Evolutionary conservation across 169 alveolate genomes (phyloP).

Genomic region (Perkinsus chesapeaki): DNA sequence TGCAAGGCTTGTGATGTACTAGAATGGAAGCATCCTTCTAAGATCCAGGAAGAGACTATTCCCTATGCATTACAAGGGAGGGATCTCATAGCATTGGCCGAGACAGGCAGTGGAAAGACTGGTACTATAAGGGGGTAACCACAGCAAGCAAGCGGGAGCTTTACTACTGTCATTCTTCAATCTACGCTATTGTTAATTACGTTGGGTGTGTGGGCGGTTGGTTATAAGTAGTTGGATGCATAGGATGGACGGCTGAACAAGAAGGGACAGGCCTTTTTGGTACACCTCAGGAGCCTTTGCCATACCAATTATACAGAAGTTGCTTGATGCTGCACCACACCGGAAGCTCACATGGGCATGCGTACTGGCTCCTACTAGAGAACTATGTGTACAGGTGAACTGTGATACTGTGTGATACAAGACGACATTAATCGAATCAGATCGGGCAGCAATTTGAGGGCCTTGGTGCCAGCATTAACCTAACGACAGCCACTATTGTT

Average conservation of each 20-base stretch:
- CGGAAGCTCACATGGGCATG: constrained; percentile 62
- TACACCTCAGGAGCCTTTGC: constrained; percentile 73
- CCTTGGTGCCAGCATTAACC: constrained; percentile 77
- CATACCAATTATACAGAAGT: constrained; percentile 87
- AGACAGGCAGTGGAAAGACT: constrained; percentile 95
- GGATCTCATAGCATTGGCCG: constrained; percentile 98
- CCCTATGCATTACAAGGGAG: constrained; percentile 83
- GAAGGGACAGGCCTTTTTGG: not conserved
- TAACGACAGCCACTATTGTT: constrained; percentile 81
- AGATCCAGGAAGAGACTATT: constrained; percentile 81
- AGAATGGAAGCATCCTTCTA: constrained; percentile 88
- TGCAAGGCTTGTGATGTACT: constrained; percentile 78
- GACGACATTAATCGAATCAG: constrained; percentile 28
- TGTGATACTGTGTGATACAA: not conserved
- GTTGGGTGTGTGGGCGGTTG: too few species aligned
- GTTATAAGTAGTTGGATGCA: too few species aligned
- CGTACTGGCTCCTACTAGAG: constrained; percentile 95
- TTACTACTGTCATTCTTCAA: too few species aligned
- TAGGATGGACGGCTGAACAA: too few species aligned
- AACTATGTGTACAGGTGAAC: constrained; percentile 90
- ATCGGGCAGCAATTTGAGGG: constrained; percentile 85
- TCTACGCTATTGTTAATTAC: too few species aligned
- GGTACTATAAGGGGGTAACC: constrained; percentile 40
- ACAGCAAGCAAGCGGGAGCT: constrained; percentile 19
- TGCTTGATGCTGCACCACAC: constrained; percentile 68